Evolutionary conservation across 257 asterid species (phyloP).

Genomic region (Solanum corneliomulleri): DNA sequence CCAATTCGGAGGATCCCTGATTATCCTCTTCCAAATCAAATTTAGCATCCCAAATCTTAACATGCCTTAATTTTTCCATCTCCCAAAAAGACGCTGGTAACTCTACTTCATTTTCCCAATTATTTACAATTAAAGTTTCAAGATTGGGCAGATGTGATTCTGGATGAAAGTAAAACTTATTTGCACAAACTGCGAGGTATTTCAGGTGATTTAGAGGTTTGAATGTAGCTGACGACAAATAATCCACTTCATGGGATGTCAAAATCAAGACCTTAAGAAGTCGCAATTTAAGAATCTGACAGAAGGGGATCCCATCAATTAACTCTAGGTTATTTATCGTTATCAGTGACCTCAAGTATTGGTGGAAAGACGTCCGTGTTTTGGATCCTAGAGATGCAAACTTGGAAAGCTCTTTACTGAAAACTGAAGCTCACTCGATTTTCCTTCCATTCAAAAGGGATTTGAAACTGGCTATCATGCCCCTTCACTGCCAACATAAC

Average conservation of each 20-base stretch:
- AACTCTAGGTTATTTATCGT: not conserved
- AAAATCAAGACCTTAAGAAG: not conserved
- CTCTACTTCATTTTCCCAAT: no score
- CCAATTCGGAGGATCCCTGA: not conserved
- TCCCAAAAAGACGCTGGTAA: not conserved
- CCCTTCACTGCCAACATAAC: not conserved
- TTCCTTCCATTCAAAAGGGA: not conserved
- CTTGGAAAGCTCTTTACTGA: not conserved
- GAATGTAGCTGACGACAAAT: not conserved
- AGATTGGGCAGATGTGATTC: not conserved
- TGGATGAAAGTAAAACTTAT: not conserved
- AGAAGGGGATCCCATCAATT: not conserved
- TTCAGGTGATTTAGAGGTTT: not conserved
- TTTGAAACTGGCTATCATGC: not conserved
- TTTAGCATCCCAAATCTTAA: not conserved
- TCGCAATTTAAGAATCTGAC: not conserved
- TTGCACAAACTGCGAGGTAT: not conserved
- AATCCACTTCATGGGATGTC: fast-evolving
- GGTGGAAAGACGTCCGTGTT: not conserved
- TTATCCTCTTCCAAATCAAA: not conserved
- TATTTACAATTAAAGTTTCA: not conserved
- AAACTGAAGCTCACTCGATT: not conserved
- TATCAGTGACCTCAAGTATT: not conserved
- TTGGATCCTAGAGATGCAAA: not conserved
- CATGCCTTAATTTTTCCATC: not conserved